Conservation (phyloP, 352 stramenopile species). For the Globisporangium viniferum region DNA sequence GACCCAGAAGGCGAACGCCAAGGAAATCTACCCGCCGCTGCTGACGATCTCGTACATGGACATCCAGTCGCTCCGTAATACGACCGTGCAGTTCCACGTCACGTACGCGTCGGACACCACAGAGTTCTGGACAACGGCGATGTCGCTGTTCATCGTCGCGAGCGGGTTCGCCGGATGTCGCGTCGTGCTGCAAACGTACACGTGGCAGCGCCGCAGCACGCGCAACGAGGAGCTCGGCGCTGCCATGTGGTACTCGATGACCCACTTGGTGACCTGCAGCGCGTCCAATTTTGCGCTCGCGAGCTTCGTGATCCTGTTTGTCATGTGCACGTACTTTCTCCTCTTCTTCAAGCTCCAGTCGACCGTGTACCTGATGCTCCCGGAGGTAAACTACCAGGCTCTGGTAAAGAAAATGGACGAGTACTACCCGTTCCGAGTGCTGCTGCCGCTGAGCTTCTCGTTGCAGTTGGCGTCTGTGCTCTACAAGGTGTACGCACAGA, state of each 20-base stretch:
- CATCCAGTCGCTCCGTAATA: slow-evolving; percentile 27
- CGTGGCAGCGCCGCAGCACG: slow-evolving; percentile 82
- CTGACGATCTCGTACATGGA: slow-evolving; percentile 82
- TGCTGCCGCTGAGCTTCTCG: slow-evolving; percentile 79
- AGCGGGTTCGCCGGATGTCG: slow-evolving; percentile 52
- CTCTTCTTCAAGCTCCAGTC: slow-evolving; percentile 94
- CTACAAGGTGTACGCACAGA: slow-evolving; percentile 77
- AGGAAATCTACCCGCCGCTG: slow-evolving; percentile 61
- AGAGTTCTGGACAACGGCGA: slow-evolving; percentile 73
- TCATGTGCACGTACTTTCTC: slow-evolving; percentile 87
- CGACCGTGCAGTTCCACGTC: slow-evolving; percentile 65
- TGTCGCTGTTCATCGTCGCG: slow-evolving; percentile 66
- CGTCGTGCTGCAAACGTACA: slow-evolving; percentile 78
- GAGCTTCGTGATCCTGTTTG: slow-evolving; percentile 62
- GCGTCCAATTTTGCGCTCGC: slow-evolving; percentile 40
- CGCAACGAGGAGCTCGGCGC: slow-evolving; percentile 60
- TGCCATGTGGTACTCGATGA: slow-evolving; percentile 47
- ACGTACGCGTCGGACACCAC: slow-evolving; percentile 86
- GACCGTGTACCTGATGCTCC: slow-evolving; percentile 86
- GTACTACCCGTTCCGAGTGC: slow-evolving; percentile 84
- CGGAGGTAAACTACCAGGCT: slow-evolving; percentile 49
- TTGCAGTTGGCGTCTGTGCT: slow-evolving; percentile 80
- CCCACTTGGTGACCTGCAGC: slow-evolving; percentile 33
- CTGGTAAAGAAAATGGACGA: slow-evolving; percentile 60
- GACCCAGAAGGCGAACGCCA: slow-evolving; percentile 41